A percentile compares a stretch with the other conserved stretches of the same genome.
Evolutionary conservation across 306 rosid species (phyloP).

Genomic region (Ormosia semicastrata): DNA sequence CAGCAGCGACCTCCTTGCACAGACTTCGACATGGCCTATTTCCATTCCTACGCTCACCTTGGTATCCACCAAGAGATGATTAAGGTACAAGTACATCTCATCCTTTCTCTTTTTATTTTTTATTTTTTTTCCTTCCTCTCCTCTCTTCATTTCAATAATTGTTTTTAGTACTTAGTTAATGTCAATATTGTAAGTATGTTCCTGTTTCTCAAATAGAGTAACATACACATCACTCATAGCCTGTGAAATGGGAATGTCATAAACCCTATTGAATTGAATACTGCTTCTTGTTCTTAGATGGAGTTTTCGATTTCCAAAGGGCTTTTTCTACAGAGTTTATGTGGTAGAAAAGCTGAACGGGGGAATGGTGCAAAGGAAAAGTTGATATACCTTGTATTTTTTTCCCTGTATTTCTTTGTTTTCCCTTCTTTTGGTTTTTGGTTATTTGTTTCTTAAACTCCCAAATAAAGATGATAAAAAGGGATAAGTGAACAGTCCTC

Average conservation of each 20-base stretch:
- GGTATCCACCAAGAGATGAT: conserved; percentile 98
- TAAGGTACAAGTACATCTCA: conserved; percentile 47
- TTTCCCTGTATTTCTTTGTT: too few species aligned
- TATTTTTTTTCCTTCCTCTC: not conserved
- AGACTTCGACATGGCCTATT: conserved; percentile 91
- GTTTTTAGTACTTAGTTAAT: too few species aligned
- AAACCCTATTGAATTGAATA: too few species aligned
- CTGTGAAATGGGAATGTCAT: conserved; percentile 4
- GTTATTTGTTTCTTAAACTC: not conserved
- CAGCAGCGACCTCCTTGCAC: conserved; percentile 68
- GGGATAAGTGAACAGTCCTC: not conserved
- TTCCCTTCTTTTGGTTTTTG: not conserved
- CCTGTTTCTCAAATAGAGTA: not conserved
- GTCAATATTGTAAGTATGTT: too few species aligned
- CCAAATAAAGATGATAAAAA: too few species aligned
- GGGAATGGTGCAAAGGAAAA: not conserved
- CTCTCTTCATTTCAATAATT: not conserved
- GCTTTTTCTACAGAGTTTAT: not conserved
- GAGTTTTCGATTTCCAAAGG: not conserved
- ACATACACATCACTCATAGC: not conserved
- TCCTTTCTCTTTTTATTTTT: not conserved
- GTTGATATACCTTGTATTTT: not conserved
- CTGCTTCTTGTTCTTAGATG: not conserved
- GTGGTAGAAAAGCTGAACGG: not conserved
- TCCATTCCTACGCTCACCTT: conserved; percentile 90